These are phyloP conservation scores for Amphibolis antarctica DNA, from an alignment of 106 monocot genomes.

Conservation along the genomic window DNA sequence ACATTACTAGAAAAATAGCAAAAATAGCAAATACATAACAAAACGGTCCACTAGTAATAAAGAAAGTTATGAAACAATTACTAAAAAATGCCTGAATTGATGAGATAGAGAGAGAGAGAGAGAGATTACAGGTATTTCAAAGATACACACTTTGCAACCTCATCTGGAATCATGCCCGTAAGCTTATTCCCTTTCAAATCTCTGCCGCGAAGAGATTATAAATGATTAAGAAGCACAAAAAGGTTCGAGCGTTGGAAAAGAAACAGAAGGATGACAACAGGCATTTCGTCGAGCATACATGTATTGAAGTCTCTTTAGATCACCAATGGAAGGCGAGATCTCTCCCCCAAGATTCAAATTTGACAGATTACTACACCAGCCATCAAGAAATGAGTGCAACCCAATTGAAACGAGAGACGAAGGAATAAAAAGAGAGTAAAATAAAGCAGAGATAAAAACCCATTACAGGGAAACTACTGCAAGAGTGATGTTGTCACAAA, in stretches of 20 bases:
- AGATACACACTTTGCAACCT: conserved; percentile 78
- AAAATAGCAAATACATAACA: conserved; percentile 1
- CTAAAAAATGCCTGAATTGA: too few species aligned
- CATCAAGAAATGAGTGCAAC: not conserved
- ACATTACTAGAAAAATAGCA: not conserved
- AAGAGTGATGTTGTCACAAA: conserved; percentile 54
- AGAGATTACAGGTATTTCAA: conserved; percentile 70
- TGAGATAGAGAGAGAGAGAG: conserved; percentile 5
- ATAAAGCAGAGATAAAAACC: not conserved
- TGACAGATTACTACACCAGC: conserved; percentile 62
- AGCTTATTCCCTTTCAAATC: conserved; percentile 85
- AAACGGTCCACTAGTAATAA: not conserved
- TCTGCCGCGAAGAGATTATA: conserved; percentile 25
- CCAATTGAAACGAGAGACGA: not conserved
- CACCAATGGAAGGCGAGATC: conserved; percentile 75
- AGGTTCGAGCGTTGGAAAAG: conserved; percentile 2
- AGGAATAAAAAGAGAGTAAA: not conserved
- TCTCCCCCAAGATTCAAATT: conserved; percentile 90
- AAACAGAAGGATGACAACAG: not conserved
- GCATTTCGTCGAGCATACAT: conserved; percentile 25
- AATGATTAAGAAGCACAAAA: not conserved
- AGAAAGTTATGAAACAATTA: not conserved
- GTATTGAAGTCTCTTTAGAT: conserved; percentile 57
- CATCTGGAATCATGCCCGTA: conserved; percentile 88
- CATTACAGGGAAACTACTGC: conserved; percentile 55